Conservation (phyloP, 1,284 basidiomycete species). For the Grifola frondosa region DNA sequence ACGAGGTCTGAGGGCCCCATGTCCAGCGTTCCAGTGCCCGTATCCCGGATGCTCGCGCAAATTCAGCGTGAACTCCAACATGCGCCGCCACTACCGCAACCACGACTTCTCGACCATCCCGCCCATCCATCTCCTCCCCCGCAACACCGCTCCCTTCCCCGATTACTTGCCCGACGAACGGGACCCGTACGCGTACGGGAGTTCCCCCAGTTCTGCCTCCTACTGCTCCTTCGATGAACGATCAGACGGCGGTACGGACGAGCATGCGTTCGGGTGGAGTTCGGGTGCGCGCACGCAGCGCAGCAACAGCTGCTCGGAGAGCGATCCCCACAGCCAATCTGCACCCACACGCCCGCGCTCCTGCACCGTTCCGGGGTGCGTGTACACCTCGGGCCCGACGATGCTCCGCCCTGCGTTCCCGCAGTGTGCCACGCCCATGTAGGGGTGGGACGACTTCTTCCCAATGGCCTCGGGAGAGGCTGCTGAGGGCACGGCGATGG, state of each 20-base stretch:
- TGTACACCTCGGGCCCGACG: slow-evolving; percentile 8
- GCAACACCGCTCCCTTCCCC: not conserved
- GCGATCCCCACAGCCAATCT: not conserved
- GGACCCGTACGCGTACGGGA: too few relatives aligned
- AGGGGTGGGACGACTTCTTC: too few relatives aligned
- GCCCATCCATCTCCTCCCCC: slow-evolving; percentile 12
- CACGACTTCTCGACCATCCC: too few relatives aligned
- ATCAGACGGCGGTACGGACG: too few relatives aligned
- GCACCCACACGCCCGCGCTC: slow-evolving; percentile 1
- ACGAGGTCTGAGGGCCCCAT: too few relatives aligned
- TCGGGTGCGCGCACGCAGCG: too few relatives aligned
- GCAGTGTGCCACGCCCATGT: slow-evolving; percentile 5
- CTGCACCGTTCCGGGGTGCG: slow-evolving; percentile 7
- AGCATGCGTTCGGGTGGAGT: too few relatives aligned
- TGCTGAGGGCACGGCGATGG: too few relatives aligned
- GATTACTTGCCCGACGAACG: slow-evolving; percentile 3
- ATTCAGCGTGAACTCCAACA: slow-evolving; percentile 46
- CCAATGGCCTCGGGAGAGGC: too few relatives aligned
- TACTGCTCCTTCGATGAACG: too few relatives aligned
- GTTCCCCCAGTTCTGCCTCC: too few relatives aligned
- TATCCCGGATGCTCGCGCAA: slow-evolving; percentile 39
- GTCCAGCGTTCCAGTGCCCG: slow-evolving; percentile 39
- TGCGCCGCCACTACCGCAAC: slow-evolving; percentile 42
- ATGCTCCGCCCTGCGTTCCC: slow-evolving; percentile 14
- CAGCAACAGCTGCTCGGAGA: too few relatives aligned